Percentiles rank a stretch among this genome's conserved stretches.
These are phyloP conservation scores for Pyrenophora graminea DNA, from an alignment of 2,329 filamentous ascomycete genomes.

Conservation along the genomic window DNA sequence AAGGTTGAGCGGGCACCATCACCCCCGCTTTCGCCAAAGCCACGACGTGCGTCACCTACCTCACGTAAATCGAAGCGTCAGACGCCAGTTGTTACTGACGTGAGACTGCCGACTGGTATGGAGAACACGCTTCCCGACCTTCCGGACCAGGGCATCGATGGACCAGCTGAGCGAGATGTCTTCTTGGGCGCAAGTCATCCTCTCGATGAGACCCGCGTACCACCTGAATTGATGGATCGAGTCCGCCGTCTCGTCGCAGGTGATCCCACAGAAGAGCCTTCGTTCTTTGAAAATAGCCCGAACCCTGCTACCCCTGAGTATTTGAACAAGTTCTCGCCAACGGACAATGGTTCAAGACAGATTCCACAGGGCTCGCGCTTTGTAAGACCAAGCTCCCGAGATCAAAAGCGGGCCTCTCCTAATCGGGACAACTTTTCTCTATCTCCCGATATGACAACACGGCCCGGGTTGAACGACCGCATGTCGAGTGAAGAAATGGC, in stretches of 20 bases:
- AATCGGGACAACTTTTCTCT: conserved; percentile 38
- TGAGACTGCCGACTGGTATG: conserved; percentile 16
- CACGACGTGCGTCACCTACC: conserved; percentile 19
- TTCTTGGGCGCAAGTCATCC: conserved; percentile 20
- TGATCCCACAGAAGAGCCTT: conserved; percentile 20
- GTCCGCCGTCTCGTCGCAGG: conserved; percentile 29
- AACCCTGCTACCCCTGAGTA: conserved; percentile 19
- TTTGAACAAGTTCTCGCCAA: conserved; percentile 16
- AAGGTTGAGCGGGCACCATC: conserved; percentile 17
- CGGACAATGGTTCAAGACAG: conserved; percentile 25
- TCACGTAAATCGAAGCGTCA: conserved; percentile 21
- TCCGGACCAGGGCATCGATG: conserved; percentile 9
- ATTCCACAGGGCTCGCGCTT: conserved; percentile 32
- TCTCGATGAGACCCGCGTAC: conserved; percentile 25
- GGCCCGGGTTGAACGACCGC: conserved; percentile 30
- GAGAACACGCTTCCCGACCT: conserved; percentile 32
- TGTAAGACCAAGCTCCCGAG: conserved; percentile 34
- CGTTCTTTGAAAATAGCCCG: conserved; percentile 9
- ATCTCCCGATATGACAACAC: conserved; percentile 29
- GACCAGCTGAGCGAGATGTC: conserved; percentile 13
- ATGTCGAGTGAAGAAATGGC: conserved; percentile 35
- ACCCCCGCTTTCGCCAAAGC: conserved; percentile 23
- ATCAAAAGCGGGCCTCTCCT: conserved; percentile 32
- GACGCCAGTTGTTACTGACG: conserved; percentile 3
- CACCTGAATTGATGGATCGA: conserved; percentile 32